A percentile compares a stretch with the other conserved stretches of the same genome.
Evolutionary conservation across 352 stramenopile species (phyloP).

Genomic region (Phytophthora tentaculata): DNA sequence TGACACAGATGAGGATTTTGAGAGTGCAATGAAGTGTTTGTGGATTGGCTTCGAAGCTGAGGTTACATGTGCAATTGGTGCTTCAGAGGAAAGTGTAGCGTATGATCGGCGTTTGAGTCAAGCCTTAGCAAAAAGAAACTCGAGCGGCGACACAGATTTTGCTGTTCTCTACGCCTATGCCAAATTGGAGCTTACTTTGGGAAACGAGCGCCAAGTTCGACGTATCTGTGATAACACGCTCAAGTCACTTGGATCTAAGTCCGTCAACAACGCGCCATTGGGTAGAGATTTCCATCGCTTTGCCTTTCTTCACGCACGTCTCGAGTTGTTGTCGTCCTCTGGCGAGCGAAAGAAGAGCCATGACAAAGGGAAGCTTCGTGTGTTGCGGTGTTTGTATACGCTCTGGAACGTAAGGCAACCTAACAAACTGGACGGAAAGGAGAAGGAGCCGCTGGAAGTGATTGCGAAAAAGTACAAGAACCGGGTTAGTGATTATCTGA

Average conservation of each 20-base stretch:
- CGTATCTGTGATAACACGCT: conserved; percentile 71
- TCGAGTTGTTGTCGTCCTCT: conserved; percentile 39
- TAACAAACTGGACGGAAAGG: conserved; percentile 5
- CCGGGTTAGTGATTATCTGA: conserved; percentile 19
- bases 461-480: conserved; percentile 45
- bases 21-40: conserved; percentile 44
- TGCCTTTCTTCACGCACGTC: conserved; percentile 53
- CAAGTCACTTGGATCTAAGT: conserved; percentile 23
- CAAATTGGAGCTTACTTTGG: conserved; percentile 51
- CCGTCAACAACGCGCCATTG: conserved; percentile 1
- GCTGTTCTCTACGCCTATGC: conserved; percentile 59
- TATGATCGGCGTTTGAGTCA: conserved; percentile 48
- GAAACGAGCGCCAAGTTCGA: conserved; percentile 49
- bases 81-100: conserved; percentile 4
- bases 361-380: conserved; percentile 12
- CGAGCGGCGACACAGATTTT: conserved; percentile 22
- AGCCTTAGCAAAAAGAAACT: conserved; percentile 25
- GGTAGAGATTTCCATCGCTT: conserved; percentile 55
- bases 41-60: conserved; percentile 61
- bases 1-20: conserved; percentile 14
- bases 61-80: conserved; percentile 13
- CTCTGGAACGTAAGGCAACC: conserved; percentile 49
- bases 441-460: conserved; percentile 41
- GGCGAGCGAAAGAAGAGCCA: conserved; percentile 10
- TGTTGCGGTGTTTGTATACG: conserved; percentile 40